Percentiles rank a stretch among this genome's conserved stretches.
phyloP scores from a whole-genome alignment of 768 basidiomycete genomes.

The Leccinum truebloodii region DNA sequence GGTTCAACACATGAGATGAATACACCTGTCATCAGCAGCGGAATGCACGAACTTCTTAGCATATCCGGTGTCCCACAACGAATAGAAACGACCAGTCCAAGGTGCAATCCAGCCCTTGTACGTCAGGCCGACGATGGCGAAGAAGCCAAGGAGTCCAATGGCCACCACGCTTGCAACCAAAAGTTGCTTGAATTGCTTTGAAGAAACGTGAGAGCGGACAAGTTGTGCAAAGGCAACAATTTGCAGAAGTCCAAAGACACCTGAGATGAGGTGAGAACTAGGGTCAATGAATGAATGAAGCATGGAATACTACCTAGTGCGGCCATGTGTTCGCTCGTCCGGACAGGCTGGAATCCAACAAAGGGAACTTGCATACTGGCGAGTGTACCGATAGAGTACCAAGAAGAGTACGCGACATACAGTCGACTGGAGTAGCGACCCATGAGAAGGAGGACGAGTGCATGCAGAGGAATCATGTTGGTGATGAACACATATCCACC shows the following conservation, averaged over 20 bases:
- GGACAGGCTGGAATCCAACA: constrained; percentile 98
- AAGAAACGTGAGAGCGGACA: constrained; percentile 85
- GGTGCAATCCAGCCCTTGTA: constrained; percentile 96
- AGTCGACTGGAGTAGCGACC: constrained; percentile 90
- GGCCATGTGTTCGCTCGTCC: constrained; percentile 98
- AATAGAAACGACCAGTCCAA: constrained; percentile 99
- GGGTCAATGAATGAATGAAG: background rate
- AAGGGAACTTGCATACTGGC: constrained; percentile 99
- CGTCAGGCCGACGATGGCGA: constrained; percentile 77
- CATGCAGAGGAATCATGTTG: constrained; percentile 99
- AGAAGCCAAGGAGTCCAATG: constrained; percentile 69
- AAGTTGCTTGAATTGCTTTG: constrained; percentile 88
- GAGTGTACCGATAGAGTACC: constrained; percentile 97
- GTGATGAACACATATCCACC: constrained; percentile 99
- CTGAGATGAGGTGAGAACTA: constrained; percentile 40
- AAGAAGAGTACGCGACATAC: constrained; percentile 94
- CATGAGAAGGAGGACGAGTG: constrained; percentile 94
- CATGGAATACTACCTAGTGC: constrained; percentile 68
- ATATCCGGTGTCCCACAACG: constrained; percentile 98
- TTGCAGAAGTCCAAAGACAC: constrained; percentile 94
- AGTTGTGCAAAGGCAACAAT: constrained; percentile 92
- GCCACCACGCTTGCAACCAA: constrained; percentile 69
- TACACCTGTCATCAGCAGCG: background rate
- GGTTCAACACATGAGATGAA: constrained; percentile 1
- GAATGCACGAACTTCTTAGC: constrained; percentile 79